Percentiles rank a stretch among this genome's conserved stretches.
phyloP scores from a whole-genome alignment of 2,329 filamentous ascomycete species.

The Fusarium aywerte region DNA sequence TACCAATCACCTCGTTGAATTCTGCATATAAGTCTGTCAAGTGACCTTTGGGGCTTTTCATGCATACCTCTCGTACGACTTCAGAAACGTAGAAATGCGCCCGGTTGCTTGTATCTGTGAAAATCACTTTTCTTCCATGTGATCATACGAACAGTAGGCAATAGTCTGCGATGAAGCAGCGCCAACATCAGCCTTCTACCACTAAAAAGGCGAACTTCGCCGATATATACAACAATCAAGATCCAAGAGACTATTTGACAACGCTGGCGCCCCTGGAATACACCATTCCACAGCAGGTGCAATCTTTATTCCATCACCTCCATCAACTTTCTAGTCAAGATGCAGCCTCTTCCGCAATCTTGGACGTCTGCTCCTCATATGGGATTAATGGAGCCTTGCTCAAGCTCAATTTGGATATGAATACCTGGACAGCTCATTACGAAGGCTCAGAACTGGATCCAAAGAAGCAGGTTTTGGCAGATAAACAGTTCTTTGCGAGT shows the following conservation, averaged over 20 bases:
- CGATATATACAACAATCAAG: neutral
- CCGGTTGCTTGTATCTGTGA: no score
- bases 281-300: neutral
- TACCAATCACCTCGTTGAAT: neutral
- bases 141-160: no score
- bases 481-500: neutral
- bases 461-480: neutral
- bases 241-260: neutral
- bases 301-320: neutral
- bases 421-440: neutral
- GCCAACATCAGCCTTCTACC: neutral
- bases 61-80: no score
- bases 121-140: no score
- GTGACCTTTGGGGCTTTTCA: neutral
- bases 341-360: rapidly evolving
- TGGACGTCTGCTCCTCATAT: neutral
- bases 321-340: rapidly evolving
- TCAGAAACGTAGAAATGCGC: neutral
- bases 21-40: rapidly evolving
- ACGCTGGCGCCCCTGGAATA: neutral
- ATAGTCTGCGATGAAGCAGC: neutral
- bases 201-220: neutral
- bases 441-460: rapidly evolving
- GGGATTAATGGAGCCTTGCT: neutral
- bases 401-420: neutral